Percentiles rank a stretch among this genome's conserved stretches.
Conservation (phyloP, 1,284 basidiomycete genomes). For the Ceratobasidium sp. region DNA sequence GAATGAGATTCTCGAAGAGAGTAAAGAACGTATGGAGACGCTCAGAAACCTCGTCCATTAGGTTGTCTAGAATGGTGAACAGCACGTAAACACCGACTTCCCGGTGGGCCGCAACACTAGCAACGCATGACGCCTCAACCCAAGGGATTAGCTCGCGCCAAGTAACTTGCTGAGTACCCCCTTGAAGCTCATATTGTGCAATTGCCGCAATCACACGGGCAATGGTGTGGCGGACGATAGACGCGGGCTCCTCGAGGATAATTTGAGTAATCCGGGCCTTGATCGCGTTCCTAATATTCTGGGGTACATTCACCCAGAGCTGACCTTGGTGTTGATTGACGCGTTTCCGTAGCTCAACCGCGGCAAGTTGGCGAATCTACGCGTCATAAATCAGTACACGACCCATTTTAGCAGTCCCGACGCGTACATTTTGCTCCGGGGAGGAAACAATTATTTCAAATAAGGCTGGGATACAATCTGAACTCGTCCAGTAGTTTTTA, state of each 20-base stretch:
- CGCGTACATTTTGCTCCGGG: constrained; percentile 69
- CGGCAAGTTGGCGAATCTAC: constrained; percentile 95
- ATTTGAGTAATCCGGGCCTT: constrained; percentile 87
- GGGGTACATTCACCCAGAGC: constrained; percentile 84
- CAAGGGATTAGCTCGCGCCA: constrained; percentile 94
- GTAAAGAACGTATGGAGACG: constrained; percentile 85
- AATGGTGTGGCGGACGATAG: constrained; percentile 89
- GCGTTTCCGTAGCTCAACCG: constrained; percentile 98
- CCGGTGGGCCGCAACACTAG: constrained; percentile 79
- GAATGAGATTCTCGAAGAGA: constrained; percentile 83
- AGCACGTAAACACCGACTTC: constrained; percentile 94
- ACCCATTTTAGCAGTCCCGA: not conserved
- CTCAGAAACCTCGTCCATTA: constrained; percentile 88
- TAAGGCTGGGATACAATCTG: constrained; percentile 91
- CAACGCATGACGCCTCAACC: constrained; percentile 83
- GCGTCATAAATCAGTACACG: constrained; percentile 43
- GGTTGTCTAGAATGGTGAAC: constrained; percentile 91
- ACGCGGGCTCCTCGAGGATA: constrained; percentile 82
- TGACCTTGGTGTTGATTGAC: constrained; percentile 83
- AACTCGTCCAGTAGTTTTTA: constrained; percentile 91
- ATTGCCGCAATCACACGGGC: constrained; percentile 95
- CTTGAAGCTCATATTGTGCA: constrained; percentile 88
- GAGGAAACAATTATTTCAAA: constrained; percentile 90
- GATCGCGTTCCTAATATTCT: constrained; percentile 82
- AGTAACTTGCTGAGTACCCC: constrained; percentile 63